phyloP scores from a whole-genome alignment of 257 asterid species.

The Solanum piurae region DNA sequence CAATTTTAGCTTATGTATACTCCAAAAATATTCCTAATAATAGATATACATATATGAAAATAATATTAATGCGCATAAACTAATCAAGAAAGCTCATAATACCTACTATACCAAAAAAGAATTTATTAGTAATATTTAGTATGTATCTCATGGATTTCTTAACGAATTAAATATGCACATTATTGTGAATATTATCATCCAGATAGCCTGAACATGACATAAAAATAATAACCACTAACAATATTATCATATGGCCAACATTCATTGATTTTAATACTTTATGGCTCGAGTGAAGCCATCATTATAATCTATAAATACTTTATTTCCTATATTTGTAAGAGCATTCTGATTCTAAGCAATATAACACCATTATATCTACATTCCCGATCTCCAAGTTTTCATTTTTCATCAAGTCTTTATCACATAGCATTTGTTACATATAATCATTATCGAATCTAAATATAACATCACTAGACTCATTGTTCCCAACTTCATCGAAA shows the following conservation, averaged over 20 bases:
- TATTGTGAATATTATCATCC: not conserved
- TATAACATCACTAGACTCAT: not conserved
- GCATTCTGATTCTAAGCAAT: not conserved
- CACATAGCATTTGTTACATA: no score
- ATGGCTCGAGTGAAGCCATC: not conserved
- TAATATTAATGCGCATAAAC: not conserved
- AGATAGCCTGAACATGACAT: not conserved
- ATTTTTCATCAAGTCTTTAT: no score
- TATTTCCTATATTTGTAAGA: no score
- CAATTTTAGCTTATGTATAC: not conserved
- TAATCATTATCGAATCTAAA: not conserved
- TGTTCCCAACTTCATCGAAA: not conserved
- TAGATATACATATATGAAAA: not conserved
- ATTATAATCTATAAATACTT: no score
- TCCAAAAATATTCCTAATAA: not conserved
- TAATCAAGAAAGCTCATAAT: not conserved
- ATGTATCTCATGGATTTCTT: not conserved
- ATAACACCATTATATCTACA: no score
- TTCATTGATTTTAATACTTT: no score
- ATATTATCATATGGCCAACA: no score
- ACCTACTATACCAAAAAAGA: not conserved
- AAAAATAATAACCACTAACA: no score
- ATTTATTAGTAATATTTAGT: not conserved
- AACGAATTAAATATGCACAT: not conserved
- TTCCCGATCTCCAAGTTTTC: no score